phyloP scores from a whole-genome alignment of 306 rosid species.

The Rosa chinensis region DNA sequence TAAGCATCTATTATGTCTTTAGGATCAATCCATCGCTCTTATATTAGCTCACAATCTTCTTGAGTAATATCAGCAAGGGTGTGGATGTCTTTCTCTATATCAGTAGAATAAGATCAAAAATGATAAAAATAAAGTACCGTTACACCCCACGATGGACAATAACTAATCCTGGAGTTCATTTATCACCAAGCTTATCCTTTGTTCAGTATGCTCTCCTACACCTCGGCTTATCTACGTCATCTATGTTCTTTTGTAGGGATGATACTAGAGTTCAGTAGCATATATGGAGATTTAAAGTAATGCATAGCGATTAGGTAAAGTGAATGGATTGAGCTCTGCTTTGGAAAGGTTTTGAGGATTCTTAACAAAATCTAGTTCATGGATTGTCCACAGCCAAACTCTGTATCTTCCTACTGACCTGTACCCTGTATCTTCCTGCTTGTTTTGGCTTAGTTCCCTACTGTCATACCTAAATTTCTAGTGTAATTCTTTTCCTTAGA shows the following conservation, averaged over 20 bases:
- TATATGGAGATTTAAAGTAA: background rate
- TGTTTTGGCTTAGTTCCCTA: background rate
- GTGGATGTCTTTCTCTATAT: background rate
- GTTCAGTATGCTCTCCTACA: background rate
- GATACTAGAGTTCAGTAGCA: background rate
- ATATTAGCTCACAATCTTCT: background rate
- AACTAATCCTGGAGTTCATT: background rate
- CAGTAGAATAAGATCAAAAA: background rate
- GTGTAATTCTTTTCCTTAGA: background rate
- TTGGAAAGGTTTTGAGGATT: background rate
- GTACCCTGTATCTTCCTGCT: background rate
- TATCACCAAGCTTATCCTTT: background rate
- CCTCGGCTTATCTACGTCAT: background rate
- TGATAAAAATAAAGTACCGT: background rate
- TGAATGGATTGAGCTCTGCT: background rate
- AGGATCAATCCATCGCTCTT: background rate
- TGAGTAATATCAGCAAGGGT: background rate
- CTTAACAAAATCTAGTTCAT: background rate
- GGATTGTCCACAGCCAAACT: background rate
- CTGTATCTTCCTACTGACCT: background rate
- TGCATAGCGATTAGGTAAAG: background rate
- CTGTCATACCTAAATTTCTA: background rate
- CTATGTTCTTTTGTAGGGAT: background rate
- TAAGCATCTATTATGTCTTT: background rate
- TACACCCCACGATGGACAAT: background rate